Evolutionary conservation across 1,139 yeast species (phyloP), one percentile per base, ranked within the genome.

Genomic region (Chernovozyma sophiae-reginae): DNA sequence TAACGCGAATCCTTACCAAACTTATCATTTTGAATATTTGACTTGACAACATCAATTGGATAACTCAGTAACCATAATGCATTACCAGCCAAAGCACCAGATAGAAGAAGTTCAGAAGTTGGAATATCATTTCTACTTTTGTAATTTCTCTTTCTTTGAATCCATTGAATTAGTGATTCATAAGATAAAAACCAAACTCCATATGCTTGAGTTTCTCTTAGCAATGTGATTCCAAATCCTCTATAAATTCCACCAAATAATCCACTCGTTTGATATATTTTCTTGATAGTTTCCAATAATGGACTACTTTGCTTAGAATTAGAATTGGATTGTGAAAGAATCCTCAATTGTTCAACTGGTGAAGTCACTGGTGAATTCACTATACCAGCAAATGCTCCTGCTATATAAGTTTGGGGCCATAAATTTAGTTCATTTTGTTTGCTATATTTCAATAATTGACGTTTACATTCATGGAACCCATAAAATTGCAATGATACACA

Each of bases 101-200:
- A 72, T 3, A 60, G 54, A 53, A 82, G 67, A 30, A 83, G 65
- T 52, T 81, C 80, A 44, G 79, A 74, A 0, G 90, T 77, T 2
- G 78, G 68, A 23, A 83, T 68, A 15, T 79, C 74, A 32, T 69
- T 62, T 41, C 90, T 62, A 13, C 66, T 59, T 25, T 51, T 51
- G 43, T 67, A 68, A 30, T 56, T 57, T 31, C 60, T 55, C 11
- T 48, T 47, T 24, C 53, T 51, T 25, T 65, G 57, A 15, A 77
- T 63, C 36, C 58, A 55, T 34, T 63, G 65, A 50, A 84, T 77
- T 37, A 84, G 58, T 30, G 65, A 68, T 52, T 85, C 95, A 54
- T 81, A 85, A 0, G 89, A 69, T 42, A 81, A 60, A 48, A 85
- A 85, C 94, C 94, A 85, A 13, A 82, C 79, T 13, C 95, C 95